A percentile compares a stretch with the other conserved stretches of the same genome.
Conservation (phyloP, 2,329 filamentous ascomycete species). For the Fusarium sp. region DNA sequence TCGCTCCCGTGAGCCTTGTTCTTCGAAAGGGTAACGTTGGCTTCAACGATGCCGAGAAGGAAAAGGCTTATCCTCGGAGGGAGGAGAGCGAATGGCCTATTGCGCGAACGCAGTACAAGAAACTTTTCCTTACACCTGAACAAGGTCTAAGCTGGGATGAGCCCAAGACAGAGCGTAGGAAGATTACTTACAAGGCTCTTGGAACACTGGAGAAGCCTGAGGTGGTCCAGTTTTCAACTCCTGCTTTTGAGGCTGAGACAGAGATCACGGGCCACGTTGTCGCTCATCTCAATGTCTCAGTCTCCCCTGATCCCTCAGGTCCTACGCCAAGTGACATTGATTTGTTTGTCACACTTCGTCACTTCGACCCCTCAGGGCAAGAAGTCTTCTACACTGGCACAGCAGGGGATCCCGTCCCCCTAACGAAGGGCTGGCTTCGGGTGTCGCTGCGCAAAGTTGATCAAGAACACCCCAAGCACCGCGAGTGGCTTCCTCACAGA, state of each 20-base stretch:
- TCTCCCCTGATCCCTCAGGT: conserved; percentile 61
- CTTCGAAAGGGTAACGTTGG: conserved; percentile 74
- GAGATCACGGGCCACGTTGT: conserved; percentile 76
- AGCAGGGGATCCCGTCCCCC: conserved; percentile 69
- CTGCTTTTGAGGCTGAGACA: conserved; percentile 68
- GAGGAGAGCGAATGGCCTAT: conserved; percentile 74
- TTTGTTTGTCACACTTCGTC: conserved; percentile 69
- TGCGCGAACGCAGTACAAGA: conserved; percentile 70
- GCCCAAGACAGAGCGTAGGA: conserved; percentile 40
- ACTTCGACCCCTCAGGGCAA: conserved; percentile 62
- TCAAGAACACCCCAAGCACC: conserved; percentile 59
- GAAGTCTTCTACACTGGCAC: conserved; percentile 74
- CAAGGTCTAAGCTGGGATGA: conserved; percentile 46
- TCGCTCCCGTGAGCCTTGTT: conserved; percentile 68
- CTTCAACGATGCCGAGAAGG: conserved; percentile 70
- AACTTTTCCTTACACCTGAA: conserved; percentile 66
- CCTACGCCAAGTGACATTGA: conserved; percentile 63
- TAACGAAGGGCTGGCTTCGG: conserved; percentile 73
- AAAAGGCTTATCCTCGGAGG: conserved; percentile 64
- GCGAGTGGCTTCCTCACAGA: conserved; percentile 63
- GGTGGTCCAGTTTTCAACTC: conserved; percentile 65
- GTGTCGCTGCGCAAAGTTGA: conserved; percentile 65
- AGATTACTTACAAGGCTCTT: conserved; percentile 67
- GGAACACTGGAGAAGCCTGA: conserved; percentile 65
- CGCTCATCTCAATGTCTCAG: conserved; percentile 71